phyloP scores from a whole-genome alignment of 139 green algal genomes.

The Chloropicon primus region DNA sequence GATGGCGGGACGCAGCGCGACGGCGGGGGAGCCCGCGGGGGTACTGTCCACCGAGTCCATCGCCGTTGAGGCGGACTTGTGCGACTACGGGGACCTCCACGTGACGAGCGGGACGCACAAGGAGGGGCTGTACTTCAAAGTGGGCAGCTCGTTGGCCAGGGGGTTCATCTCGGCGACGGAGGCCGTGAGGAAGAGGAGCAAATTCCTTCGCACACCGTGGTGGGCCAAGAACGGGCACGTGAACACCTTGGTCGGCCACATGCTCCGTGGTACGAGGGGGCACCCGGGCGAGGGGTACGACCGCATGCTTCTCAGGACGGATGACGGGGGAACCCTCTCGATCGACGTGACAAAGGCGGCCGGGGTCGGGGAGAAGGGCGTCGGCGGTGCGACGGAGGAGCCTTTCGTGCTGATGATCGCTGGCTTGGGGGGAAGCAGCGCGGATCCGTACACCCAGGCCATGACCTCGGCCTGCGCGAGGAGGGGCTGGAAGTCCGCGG shows the following conservation, averaged over 20 bases:
- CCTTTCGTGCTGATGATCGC: not conserved
- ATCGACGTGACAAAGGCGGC: not conserved
- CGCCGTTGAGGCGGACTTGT: too few relatives aligned
- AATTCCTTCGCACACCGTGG: not conserved
- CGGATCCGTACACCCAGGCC: not conserved
- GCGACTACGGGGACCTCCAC: not conserved
- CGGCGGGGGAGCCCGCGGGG: too few relatives aligned
- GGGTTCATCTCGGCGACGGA: not conserved
- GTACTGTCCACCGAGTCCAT: too few relatives aligned
- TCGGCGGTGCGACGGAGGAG: not conserved
- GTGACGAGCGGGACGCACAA: not conserved
- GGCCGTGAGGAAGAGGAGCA: not conserved
- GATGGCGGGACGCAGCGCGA: too few relatives aligned
- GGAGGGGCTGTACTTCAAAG: not conserved
- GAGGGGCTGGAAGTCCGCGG: not conserved
- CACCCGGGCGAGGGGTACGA: not conserved
- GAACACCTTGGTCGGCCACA: not conserved
- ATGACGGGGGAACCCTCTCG: not conserved
- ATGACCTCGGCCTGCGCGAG: not conserved
- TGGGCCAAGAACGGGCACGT: not conserved
- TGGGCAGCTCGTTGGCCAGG: too few relatives aligned
- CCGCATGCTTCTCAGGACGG: not conserved
- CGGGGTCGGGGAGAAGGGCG: not conserved
- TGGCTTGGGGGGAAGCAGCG: not conserved
- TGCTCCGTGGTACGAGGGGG: not conserved